Evolutionary conservation across 306 rosid genomes (phyloP).

Genomic region (Ziziphus jujuba): DNA sequence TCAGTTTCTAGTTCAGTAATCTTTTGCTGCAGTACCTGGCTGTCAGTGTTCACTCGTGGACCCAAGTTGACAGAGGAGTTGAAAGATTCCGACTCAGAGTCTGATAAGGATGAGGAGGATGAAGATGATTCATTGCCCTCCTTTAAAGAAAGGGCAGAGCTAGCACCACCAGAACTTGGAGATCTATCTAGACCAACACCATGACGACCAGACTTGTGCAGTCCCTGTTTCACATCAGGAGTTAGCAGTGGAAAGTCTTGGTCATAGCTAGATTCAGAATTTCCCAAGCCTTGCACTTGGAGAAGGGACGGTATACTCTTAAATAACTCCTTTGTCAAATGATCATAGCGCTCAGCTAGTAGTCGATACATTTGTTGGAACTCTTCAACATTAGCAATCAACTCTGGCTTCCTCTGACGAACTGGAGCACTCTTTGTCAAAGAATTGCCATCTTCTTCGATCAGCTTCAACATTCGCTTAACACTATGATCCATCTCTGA

Average conservation of each 20-base stretch:
- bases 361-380: conserved; percentile 38
- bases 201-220: conserved; percentile 35
- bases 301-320: conserved; percentile 14
- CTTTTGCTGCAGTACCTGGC: conserved; percentile 30
- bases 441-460: conserved; percentile 34
- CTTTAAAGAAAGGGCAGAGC: conserved; percentile 48
- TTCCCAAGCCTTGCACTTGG: conserved; percentile 43
- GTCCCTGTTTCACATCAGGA: conserved; percentile 44
- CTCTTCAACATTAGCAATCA: conserved; percentile 33
- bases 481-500: conserved; percentile 48
- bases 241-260: conserved; percentile 31
- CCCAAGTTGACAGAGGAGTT: conserved; percentile 20
- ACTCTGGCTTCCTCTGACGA: conserved; percentile 20
- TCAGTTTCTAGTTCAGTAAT: conserved; percentile 37
- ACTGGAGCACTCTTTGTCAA: conserved; percentile 7
- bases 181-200: conserved; percentile 43
- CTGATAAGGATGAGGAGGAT: conserved; percentile 44
- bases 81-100: conserved; percentile 51
- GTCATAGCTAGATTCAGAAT: conserved; percentile 37
- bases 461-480: conserved; percentile 36
- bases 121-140: conserved; percentile 48
- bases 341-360: conserved; percentile 30
- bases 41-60: conserved; percentile 32
- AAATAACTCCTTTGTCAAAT: conserved; percentile 26
- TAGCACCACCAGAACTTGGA: conserved; percentile 48